Base-by-base conservation (phyloP, 768 basidiomycete genomes). In the Suillus luteus region DNA sequence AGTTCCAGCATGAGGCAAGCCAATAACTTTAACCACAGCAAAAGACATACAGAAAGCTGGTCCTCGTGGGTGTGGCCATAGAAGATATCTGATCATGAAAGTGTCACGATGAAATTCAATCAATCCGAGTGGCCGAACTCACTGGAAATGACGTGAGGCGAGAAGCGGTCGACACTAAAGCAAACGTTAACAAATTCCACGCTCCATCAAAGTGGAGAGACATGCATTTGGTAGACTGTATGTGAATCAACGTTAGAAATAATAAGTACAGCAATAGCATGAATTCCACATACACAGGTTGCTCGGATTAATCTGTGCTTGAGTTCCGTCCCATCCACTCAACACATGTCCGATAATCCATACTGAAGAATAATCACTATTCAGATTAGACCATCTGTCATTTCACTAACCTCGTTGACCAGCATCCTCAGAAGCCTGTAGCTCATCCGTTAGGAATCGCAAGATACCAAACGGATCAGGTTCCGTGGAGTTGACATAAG, bases 21-120 rank as follows among this genome's bases (percentile, higher is more conserved):
- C 17, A 27, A 38, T 4, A 51, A 33, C 19, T 17, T n/a, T 19
- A n/a, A 44, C 19, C 19, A 19, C 10, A n/a, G 9, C 19, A 44
- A 11, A 44, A 35, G 31, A 67, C 73, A 22, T 65, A 89, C 88
- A 49, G 82, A 83, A 54, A 90, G 72, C 69, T 89, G 81, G 72
- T 91, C 89, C 69, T 90, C 87, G 65, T 90, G 90, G 0, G 86
- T 86, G 67, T 91, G 91, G 22, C 90, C 90, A 66, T 79, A 91
- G 77, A 90, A 89, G 22, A 90, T 83, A 64, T 83, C 88, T 86
- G 41, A 38, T 62, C 24, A 15, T 51, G 6, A 24, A 8, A 27
- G 8, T 22, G 62, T 59, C 31, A 61, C 22, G 4, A 59, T 54
- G 1, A 65, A 12, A 65, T 24, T 49, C 17, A 51, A 19, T 3